Evolutionary conservation across 371 early-diverging fungal species (phyloP), one percentile per base, ranked within the genome.

Genomic region (Mortierella sp.): DNA sequence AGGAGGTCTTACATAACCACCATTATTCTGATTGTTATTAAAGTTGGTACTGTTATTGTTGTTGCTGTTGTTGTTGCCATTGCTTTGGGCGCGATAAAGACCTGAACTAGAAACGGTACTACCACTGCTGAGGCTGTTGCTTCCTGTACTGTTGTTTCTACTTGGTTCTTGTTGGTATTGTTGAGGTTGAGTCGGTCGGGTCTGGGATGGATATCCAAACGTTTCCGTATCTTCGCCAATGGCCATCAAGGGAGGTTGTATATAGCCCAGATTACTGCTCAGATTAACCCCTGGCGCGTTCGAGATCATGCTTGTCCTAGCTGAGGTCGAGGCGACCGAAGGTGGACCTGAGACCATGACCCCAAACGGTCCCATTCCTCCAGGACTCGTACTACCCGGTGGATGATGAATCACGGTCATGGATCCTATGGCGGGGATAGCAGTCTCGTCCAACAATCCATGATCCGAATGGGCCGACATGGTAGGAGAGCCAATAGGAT

Each of bases 401-500:
- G 53, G 53, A 53, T 37, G 37, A 37, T 37, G 37, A 37, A 37
- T 37, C 37, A 69, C 30, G 1, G 62, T 62, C 63, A 63, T 48
- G 16, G 58, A 6, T 23, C 70, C 70, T 11, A 30, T 47, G 0
- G 63, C 70, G 19, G 70, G 64, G 12, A 69, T 19, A 1, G 58
- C 29, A 7, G 63, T 69, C 48, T 57, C 59, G 37, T 62, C 66
- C 16, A 58, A 16, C 15, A 57, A 47, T 28, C 72, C 62, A 28
- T 12, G 21, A n/a, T 65, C 71, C 2, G 25, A 52, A 25, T 18
- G 60, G 1, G 65, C 53, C 12, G 60, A 56, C 50, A 23, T 43
- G 4, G 72, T 72, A 15, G 72, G 72, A 15, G 72, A 72, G 18
- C 26, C 16, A 6, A 64, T 46, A 44, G 52, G 18, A 19, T 62